These are phyloP conservation scores for Cajanus cajan DNA, from an alignment of 306 rosid genomes.

Conservation along the genomic window DNA sequence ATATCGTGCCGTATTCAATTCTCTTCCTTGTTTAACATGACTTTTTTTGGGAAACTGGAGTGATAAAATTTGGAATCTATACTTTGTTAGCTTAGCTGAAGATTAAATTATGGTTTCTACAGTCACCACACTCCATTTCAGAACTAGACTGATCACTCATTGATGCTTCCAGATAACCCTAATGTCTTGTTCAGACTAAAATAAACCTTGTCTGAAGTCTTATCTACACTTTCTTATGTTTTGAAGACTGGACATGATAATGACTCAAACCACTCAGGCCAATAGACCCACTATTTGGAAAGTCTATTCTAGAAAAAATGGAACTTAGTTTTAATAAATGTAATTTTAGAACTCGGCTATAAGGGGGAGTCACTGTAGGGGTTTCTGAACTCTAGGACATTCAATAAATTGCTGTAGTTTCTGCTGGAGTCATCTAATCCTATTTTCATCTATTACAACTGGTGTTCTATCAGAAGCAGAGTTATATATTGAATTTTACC, in stretches of 20 bases:
- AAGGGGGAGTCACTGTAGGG: background rate
- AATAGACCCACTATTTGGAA: background rate
- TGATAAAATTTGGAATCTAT: background rate
- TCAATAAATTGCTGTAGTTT: background rate
- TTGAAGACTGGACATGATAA: background rate
- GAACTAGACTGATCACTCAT: background rate
- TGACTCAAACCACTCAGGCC: background rate
- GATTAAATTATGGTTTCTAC: background rate
- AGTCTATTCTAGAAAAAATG: background rate
- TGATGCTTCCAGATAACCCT: background rate
- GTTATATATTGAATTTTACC: constrained; percentile 16
- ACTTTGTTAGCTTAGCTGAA: background rate
- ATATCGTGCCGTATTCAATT: background rate
- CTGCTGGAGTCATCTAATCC: background rate
- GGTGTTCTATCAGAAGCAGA: background rate
- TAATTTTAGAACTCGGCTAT: background rate
- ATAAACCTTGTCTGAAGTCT: background rate
- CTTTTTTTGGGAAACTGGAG: constrained; percentile 5
- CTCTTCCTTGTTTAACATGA: background rate
- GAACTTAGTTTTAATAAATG: background rate
- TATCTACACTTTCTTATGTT: constrained; percentile 10
- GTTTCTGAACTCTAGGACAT: background rate
- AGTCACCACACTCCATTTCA: background rate
- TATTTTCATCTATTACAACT: background rate
- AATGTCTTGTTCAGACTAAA: background rate